Evolutionary conservation across 2,329 filamentous ascomycete species (phyloP).

Genomic region (Microdochium nivale): DNA sequence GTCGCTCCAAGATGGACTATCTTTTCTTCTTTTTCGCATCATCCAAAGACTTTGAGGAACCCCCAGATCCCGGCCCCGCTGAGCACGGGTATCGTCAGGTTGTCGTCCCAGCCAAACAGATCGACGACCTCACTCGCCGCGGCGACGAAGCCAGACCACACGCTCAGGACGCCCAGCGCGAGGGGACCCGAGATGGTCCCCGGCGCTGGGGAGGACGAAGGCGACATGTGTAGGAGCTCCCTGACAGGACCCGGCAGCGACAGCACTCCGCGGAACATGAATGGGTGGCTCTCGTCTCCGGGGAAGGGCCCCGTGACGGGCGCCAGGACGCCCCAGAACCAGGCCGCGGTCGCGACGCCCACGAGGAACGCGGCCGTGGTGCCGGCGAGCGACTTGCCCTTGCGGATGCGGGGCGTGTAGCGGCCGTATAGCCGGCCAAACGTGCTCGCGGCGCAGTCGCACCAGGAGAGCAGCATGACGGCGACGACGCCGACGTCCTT

Average conservation of each 20-base stretch:
- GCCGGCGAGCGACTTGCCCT: conserved; percentile 86
- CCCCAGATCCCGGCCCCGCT: conserved; percentile 85
- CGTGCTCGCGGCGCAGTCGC: conserved; percentile 92
- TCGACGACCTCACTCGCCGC: conserved; percentile 86
- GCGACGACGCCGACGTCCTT: conserved; percentile 90
- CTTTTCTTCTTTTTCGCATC: no score
- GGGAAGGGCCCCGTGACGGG: conserved; percentile 58
- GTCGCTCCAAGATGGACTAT: no score
- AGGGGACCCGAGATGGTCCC: conserved; percentile 58
- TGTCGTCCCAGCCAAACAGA: conserved; percentile 92
- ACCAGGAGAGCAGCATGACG: conserved; percentile 90
- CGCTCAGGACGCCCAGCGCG: conserved; percentile 71
- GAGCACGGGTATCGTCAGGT: conserved; percentile 89
- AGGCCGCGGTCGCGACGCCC: conserved; percentile 71
- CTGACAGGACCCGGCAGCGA: conserved; percentile 56
- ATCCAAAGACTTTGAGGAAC: conserved; percentile 81
- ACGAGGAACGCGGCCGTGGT: conserved; percentile 75
- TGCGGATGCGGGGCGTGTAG: conserved; percentile 77
- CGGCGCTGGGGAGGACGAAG: no score
- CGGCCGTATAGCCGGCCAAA: conserved; percentile 84
- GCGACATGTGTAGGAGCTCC: conserved; percentile 51
- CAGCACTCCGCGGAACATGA: conserved; percentile 75
- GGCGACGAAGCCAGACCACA: conserved; percentile 83
- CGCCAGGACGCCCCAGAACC: conserved; percentile 84
- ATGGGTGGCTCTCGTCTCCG: conserved; percentile 59